Conservation (phyloP, 176 grass and related monocot genomes). For the Phoenix dactylifera region DNA sequence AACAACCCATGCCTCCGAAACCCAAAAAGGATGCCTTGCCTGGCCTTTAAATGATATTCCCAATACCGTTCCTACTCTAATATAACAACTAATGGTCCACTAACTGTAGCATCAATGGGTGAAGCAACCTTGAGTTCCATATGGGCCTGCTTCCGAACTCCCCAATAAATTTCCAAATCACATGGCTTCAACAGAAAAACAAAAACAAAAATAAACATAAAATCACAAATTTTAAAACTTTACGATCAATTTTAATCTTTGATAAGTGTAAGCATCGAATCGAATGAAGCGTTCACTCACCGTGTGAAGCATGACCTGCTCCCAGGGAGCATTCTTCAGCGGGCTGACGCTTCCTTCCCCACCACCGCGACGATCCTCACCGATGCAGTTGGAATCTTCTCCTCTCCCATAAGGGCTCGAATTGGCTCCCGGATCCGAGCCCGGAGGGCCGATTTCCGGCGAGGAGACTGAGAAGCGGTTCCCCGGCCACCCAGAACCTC, state of each 20-base stretch:
- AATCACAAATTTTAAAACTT: neutral
- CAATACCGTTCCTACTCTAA: too few relatives aligned
- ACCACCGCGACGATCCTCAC: slow-evolving; percentile 52
- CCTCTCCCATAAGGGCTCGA: neutral
- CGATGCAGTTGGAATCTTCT: neutral
- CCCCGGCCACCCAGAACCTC: too few relatives aligned
- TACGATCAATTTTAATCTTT: neutral
- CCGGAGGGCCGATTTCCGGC: neutral
- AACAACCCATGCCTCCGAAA: too few relatives aligned
- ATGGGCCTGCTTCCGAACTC: too few relatives aligned
- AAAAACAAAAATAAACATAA: too few relatives aligned
- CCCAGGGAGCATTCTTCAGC: slow-evolving; percentile 58
- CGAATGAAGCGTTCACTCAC: slow-evolving; percentile 15
- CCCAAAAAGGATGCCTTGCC: too few relatives aligned
- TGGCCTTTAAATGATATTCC: too few relatives aligned
- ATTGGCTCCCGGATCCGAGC: neutral
- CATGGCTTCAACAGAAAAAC: too few relatives aligned
- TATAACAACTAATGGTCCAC: too few relatives aligned
- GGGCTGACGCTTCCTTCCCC: slow-evolving; percentile 60
- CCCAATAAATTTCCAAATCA: too few relatives aligned
- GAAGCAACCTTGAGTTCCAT: too few relatives aligned
- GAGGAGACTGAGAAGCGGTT: neutral
- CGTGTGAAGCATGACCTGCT: slow-evolving; percentile 85
- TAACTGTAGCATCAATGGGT: too few relatives aligned
- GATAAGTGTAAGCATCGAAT: neutral